Evolutionary conservation across 2,329 filamentous ascomycete species (phyloP).

Genomic region (Botrytis tulipae): DNA sequence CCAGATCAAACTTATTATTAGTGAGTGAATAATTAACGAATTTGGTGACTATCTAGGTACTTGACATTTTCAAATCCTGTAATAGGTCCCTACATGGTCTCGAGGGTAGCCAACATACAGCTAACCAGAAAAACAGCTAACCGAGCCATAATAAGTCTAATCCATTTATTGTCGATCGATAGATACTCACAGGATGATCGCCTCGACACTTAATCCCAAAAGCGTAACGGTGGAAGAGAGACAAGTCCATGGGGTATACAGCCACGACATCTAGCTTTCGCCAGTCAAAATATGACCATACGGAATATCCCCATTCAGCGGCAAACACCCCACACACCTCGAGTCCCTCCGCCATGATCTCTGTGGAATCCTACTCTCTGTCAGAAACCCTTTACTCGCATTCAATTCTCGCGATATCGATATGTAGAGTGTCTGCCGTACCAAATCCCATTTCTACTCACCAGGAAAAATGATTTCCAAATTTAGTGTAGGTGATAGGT

Average conservation of each 20-base stretch:
- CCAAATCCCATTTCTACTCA: background rate
- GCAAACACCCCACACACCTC: background rate
- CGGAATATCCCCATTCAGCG: background rate
- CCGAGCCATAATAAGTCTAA: background rate
- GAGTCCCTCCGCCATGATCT: background rate
- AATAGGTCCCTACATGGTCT: background rate
- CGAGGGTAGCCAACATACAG: background rate
- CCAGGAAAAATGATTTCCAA: background rate
- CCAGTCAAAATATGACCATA: background rate
- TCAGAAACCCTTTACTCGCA: background rate
- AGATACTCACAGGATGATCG: background rate
- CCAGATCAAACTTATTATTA: background rate
- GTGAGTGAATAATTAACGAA: background rate
- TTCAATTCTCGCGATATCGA: background rate
- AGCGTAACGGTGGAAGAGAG: background rate
- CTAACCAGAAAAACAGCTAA: background rate
- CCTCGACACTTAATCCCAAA: background rate
- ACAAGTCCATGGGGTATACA: background rate
- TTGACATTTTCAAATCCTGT: background rate
- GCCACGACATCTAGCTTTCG: background rate
- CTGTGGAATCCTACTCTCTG: background rate
- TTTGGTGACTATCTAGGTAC: background rate
- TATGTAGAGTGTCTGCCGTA: background rate
- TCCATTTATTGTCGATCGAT: background rate
- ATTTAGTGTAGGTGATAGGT: background rate